Conservation (phyloP, 2,329 filamentous ascomycete species). For the Beauveria sp. region DNA sequence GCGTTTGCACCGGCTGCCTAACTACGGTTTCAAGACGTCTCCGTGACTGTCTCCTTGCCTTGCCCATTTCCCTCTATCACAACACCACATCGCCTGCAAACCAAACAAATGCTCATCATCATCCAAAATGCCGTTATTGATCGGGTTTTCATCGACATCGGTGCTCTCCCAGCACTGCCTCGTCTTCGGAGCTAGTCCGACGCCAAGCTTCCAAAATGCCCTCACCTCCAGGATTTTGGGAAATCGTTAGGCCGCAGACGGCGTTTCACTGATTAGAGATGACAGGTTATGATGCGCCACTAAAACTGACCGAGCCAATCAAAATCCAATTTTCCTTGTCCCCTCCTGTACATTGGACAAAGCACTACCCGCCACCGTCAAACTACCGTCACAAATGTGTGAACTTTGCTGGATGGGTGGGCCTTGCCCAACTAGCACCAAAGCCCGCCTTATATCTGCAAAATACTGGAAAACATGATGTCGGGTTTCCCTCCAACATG, state of each 20-base stretch:
- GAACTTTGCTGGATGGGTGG: background rate
- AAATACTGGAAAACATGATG: background rate
- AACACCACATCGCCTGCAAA: background rate
- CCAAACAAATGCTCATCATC: background rate
- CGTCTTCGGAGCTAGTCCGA: background rate
- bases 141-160: background rate
- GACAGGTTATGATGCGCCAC: background rate
- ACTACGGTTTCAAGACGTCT: too few relatives aligned
- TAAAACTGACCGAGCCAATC: background rate
- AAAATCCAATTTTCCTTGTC: background rate
- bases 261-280: background rate
- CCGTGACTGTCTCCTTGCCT: too few relatives aligned
- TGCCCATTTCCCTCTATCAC: background rate
- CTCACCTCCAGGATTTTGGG: background rate
- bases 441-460: conserved; percentile 6
- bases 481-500: background rate
- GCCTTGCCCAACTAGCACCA: background rate
- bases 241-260: background rate
- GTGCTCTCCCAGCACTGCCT: background rate
- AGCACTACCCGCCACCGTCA: background rate
- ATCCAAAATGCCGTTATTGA: background rate
- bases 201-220: background rate
- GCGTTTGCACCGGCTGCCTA: too few relatives aligned
- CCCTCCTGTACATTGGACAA: background rate
- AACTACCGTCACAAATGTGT: background rate